Conservation (phyloP, 1,284 basidiomycete species). For the Sporisorium reilianum region DNA sequence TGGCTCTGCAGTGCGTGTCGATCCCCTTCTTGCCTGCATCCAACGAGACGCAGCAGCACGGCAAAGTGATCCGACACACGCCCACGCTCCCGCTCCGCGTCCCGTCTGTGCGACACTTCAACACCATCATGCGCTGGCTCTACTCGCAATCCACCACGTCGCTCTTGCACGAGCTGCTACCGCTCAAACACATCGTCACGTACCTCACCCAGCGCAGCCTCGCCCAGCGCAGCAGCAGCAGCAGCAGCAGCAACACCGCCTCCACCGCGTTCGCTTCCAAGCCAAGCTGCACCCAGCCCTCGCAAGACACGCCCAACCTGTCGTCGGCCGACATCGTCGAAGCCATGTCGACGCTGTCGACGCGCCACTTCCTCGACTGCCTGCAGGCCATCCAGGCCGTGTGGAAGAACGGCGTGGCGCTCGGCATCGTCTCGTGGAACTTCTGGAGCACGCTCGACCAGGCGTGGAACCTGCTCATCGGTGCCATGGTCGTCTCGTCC, state of each 20-base stretch:
- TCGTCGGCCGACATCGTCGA: constrained; percentile 26
- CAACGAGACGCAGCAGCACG: constrained; percentile 9
- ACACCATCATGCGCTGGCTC: constrained; percentile 40
- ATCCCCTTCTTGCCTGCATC: constrained; percentile 37
- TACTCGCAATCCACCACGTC: constrained; percentile 38
- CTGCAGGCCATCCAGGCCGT: constrained; percentile 41
- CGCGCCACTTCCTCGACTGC: constrained; percentile 27
- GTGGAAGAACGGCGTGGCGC: constrained; percentile 52
- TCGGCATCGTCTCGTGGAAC: constrained; percentile 40
- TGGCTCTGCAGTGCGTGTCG: constrained; percentile 51
- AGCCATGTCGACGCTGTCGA: constrained; percentile 41
- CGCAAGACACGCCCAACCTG: constrained; percentile 4
- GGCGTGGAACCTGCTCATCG: constrained; percentile 41
- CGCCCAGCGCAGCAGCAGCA: constrained; percentile 5
- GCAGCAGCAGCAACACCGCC: no score
- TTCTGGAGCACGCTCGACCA: constrained; percentile 47
- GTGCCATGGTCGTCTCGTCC: constrained; percentile 27
- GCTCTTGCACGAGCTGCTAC: constrained; percentile 45
- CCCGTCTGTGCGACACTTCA: constrained; percentile 34
- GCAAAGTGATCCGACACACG: constrained; percentile 15
- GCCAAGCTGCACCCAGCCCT: not conserved
- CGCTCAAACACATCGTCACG: constrained; percentile 31
- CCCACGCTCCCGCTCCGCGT: constrained; percentile 33
- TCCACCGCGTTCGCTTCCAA: no score
- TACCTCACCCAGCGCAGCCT: constrained; percentile 24